Percentiles rank a stretch among this genome's conserved stretches.
These are phyloP conservation scores for Scedosporium minutisporum DNA, from an alignment of 2,329 filamentous ascomycete genomes.

Conservation along the genomic window DNA sequence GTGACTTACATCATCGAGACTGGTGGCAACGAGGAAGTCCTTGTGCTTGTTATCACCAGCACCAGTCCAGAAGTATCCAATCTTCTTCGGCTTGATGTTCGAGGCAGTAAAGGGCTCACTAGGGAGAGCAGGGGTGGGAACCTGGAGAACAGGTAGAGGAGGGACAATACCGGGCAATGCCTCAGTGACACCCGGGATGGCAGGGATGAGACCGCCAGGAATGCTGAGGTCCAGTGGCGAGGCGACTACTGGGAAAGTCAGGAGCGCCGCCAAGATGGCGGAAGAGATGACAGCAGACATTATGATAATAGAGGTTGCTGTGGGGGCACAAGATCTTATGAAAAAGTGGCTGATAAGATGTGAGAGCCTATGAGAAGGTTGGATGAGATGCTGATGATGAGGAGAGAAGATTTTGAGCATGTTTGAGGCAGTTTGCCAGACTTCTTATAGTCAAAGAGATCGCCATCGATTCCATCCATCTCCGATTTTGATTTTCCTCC, in stretches of 20 bases:
- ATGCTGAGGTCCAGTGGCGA: slow-evolving; percentile 27
- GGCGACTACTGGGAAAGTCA: not conserved
- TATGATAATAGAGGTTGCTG: not conserved
- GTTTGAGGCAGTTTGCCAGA: not conserved
- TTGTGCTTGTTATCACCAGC: slow-evolving; percentile 50
- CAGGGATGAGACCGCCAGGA: slow-evolving; percentile 40
- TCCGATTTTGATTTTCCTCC: not conserved
- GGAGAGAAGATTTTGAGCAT: not conserved
- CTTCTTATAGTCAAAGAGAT: not conserved
- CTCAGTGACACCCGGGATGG: slow-evolving; percentile 49
- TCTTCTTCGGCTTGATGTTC: slow-evolving; percentile 54
- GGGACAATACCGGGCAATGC: slow-evolving; percentile 38
- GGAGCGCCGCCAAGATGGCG: slow-evolving; percentile 2
- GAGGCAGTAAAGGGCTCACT: slow-evolving; percentile 42
- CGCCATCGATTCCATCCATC: not conserved
- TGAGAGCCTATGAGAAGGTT: not conserved
- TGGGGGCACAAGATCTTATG: not conserved
- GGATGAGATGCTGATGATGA: not conserved
- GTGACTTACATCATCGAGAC: slow-evolving; percentile 42
- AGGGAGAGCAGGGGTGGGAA: slow-evolving; percentile 47
- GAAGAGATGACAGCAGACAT: not conserved
- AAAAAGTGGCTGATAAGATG: not conserved
- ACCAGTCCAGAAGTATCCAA: slow-evolving; percentile 56
- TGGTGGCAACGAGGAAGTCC: slow-evolving; percentile 49
- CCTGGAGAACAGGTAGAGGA: slow-evolving; percentile 47